phyloP scores from a whole-genome alignment of 345 rosid species.

The Mangifera indica region DNA sequence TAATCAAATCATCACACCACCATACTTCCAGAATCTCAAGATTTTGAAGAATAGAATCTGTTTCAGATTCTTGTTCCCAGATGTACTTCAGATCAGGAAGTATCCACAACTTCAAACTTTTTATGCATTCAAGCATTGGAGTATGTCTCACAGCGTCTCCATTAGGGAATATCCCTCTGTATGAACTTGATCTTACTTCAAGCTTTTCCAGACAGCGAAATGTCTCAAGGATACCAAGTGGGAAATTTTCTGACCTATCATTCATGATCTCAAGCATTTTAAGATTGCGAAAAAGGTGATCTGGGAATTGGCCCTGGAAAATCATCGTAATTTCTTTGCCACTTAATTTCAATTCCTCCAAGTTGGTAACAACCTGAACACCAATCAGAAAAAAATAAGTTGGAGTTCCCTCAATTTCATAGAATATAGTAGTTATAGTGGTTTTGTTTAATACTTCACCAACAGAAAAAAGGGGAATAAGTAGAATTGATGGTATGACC shows the following conservation, averaged over 20 bases:
- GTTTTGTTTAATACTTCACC: not conserved
- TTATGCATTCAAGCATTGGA: not conserved
- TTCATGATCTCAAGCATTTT: constrained; percentile 1
- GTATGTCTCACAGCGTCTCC: not conserved
- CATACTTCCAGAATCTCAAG: not conserved
- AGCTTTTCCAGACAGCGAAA: not conserved
- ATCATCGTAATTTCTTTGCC: constrained; percentile 18
- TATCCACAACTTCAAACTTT: not conserved
- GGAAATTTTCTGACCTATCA: not conserved
- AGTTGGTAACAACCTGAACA: constrained; percentile 11
- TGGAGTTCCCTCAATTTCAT: not conserved
- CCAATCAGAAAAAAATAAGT: not conserved
- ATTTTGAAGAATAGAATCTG: not conserved
- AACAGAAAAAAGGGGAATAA: no score
- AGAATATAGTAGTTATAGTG: no score
- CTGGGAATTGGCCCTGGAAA: constrained; percentile 15
- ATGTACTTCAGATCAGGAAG: not conserved
- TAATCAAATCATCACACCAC: not conserved
- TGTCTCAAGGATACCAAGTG: not conserved
- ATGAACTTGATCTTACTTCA: not conserved
- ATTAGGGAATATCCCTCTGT: constrained; percentile 12
- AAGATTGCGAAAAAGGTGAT: constrained; percentile 17
- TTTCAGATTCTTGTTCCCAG: not conserved
- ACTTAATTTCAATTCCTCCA: constrained; percentile 23
- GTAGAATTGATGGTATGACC: no score